A percentile compares a stretch with the other conserved stretches of the same genome.
Conservation (phyloP, 306 rosid genomes). For the Aeschynomene evenia region DNA sequence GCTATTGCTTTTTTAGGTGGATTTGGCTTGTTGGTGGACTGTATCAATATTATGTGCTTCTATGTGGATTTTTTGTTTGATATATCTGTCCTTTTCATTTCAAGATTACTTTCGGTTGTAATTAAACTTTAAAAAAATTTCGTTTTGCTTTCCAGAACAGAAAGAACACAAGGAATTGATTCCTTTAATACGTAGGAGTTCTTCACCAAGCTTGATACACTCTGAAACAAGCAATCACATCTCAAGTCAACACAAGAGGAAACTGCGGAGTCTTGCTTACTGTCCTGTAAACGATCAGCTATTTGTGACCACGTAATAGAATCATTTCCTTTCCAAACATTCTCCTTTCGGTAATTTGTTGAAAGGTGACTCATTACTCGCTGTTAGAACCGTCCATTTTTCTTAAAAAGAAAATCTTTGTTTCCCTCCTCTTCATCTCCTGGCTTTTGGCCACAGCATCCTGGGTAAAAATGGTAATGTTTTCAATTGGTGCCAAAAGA, state of each 20-base stretch:
- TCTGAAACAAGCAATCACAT: constrained; percentile 64
- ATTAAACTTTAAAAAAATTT: constrained; percentile 18
- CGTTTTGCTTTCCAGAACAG: constrained; percentile 57
- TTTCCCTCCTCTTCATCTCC: constrained; percentile 12
- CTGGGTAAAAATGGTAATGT: neutral
- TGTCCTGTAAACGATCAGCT: constrained; percentile 85
- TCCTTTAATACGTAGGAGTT: constrained; percentile 54
- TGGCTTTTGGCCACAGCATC: constrained; percentile 9
- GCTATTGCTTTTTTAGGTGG: constrained; percentile 6
- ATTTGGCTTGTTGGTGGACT: constrained; percentile 6
- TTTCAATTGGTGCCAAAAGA: neutral
- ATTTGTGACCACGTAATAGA: constrained; percentile 76
- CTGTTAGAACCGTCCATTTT: neutral
- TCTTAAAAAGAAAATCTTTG: neutral
- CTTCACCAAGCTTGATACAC: constrained; percentile 43
- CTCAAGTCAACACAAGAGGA: constrained; percentile 93
- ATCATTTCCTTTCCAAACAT: constrained; percentile 20
- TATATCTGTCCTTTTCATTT: neutral
- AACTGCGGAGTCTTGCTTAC: constrained; percentile 72
- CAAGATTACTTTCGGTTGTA: constrained; percentile 10
- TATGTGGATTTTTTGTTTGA: constrained; percentile 4
- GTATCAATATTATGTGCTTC: constrained; percentile 21
- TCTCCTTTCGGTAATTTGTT: constrained; percentile 10
- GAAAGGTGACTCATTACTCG: neutral
- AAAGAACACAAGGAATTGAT: constrained; percentile 84